phyloP scores from a whole-genome alignment of 805 yeast species.

The Candida piceae region DNA sequence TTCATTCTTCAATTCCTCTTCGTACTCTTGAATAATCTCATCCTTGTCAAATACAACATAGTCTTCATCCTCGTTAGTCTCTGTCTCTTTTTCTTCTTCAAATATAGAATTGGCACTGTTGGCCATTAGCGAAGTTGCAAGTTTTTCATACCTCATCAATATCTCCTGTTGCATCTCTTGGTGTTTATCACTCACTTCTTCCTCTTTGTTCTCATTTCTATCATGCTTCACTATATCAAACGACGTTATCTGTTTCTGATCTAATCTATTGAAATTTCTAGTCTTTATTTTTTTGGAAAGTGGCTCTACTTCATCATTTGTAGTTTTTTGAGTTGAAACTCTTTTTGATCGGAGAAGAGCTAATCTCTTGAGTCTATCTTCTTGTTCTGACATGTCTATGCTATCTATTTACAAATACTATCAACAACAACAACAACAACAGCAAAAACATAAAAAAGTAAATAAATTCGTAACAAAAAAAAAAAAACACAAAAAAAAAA shows the following conservation, averaged over 20 bases:
- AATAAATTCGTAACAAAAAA: too few species aligned
- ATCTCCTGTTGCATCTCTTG: constrained; percentile 1
- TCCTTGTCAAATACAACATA: constrained; percentile 4
- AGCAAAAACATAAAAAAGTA: too few species aligned
- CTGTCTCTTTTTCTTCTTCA: background rate
- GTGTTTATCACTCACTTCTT: too few species aligned
- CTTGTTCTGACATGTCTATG: background rate
- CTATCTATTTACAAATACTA: too few species aligned
- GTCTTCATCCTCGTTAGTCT: background rate
- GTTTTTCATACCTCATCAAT: constrained; percentile 1
- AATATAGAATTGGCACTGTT: background rate
- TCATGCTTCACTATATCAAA: constrained; percentile 2
- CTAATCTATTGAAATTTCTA: constrained; percentile 6
- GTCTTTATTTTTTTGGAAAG: background rate
- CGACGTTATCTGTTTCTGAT: constrained; percentile 12
- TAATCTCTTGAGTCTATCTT: constrained; percentile 5
- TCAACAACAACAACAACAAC: too few species aligned
- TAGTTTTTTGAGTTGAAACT: background rate
- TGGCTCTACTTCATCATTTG: background rate
- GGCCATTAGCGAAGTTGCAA: constrained; percentile 1
- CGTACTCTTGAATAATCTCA: constrained; percentile 22
- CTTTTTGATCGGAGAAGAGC: constrained; percentile 1
- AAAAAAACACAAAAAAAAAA: too few species aligned
- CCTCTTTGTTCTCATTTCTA: too few species aligned
- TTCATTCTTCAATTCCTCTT: constrained; percentile 31